Base-by-base conservation (phyloP, 805 yeast species). In the Zygotorulaspora florentina region DNA sequence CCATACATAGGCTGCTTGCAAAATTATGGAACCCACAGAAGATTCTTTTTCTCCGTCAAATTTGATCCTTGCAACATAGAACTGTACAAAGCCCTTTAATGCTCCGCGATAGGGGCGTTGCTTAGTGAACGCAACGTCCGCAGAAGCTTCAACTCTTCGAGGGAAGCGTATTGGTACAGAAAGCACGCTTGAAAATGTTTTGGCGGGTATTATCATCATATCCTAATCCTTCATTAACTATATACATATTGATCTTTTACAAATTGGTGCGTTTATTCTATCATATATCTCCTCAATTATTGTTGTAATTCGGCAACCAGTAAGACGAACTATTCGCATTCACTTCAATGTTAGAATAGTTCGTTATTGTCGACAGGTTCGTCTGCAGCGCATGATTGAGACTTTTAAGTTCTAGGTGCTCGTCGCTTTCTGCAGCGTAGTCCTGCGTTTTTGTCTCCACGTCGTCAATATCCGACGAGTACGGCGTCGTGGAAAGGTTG, bases 331-430 rank as follows among this genome's bases (percentile, higher is more conserved):
- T 39, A n/a, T 45, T 40, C 11, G 34, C 13, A 25, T 47, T 46
- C 20, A 40, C 40, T 20, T 46, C 40, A 25, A 10, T 40, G 15
- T 41, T 41, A 18, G 58, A 56, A 35, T 52, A 50, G 38, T 54
- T 55, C 10, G 61, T 52, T 29, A 51, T 40, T 8, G 58, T 54
- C 5, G 58, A 52, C 36, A 54, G 27, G 35, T 55, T 56, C 27
- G 48, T 46, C 33, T 50, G 52, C 17, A 56, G 36, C 9, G 39
- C 46, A 33, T 31, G 29, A 13, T 43, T 23, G 13, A 26, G 28
- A n/a, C 13, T 15, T 25, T 31, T 27, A 15, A 25, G 43, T 11
- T 43, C 35, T 25, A 41, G 13, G 11, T 39, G 29, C 2, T 27
- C 35, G 10, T 13, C 43, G n/a, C 13, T 39, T 15, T n/a, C 27